Evolutionary conservation across 495 filamentous ascomycete species (phyloP), one percentile per base, ranked within the genome.

Genomic region (Pseudoneurospora amorphoporcata): DNA sequence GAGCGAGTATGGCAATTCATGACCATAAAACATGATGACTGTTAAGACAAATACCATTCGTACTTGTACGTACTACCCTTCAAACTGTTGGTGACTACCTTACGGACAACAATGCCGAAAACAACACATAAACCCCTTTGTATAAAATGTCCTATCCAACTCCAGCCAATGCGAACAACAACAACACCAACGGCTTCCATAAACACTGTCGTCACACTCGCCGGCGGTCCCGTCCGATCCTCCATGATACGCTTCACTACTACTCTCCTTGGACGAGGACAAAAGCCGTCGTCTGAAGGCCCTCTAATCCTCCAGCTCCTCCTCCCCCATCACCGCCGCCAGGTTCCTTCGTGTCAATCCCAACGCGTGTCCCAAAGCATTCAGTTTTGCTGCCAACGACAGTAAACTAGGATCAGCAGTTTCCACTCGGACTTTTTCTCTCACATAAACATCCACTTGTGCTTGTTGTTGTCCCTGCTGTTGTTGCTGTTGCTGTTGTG

Each of bases 341-440:
- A 98, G 79, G n/a, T 91, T 91, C 75, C 86, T 80, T 72, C 92
- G 86, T 77, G 89, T 90, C 71, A 90, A 82, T 70, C 80, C 84
- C 10, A 98, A 84, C 70, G 88, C 88, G 77, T 94, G 89, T 69
- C 93, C 91, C 71, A 98, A 79, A 29, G 92, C 93, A 38, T 86
- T 90, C 81, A 99, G 80, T 82, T 99, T 99, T 4, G 93, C 91
- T 83, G 92, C 90, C 17, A 94, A 85, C n/a, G 91, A 88, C 82
- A 99, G 88, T 74, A 99, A 75, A 78, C 90, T 93, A 39, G 95
- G 96, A 78, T 99, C 95, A 71, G 94, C 92, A 72, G 89, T 94
- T 83, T 97, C 95, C 7, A 98, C 92, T 39, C 89, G 87, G 10
- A 99, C 88, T 80, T 97, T 97, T 76, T 98, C 95, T 74, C 87